Conservation (phyloP, 306 rosid species). For the Ochetophila trinervis region DNA sequence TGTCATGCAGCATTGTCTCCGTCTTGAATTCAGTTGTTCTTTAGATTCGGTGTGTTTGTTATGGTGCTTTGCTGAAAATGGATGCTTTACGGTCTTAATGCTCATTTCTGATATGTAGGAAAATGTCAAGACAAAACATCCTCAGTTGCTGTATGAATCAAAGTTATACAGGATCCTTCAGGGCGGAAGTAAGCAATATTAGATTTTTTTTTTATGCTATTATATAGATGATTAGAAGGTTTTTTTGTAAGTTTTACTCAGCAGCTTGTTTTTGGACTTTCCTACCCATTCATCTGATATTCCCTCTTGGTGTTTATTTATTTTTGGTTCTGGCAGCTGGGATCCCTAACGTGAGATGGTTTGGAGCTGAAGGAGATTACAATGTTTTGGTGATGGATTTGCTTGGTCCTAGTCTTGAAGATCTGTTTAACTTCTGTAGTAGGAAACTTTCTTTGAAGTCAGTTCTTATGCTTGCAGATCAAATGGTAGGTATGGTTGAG, state of each 20-base stretch:
- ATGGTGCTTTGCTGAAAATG: not conserved
- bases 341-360: conserved; percentile 89
- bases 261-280: not conserved
- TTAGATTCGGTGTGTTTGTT: not conserved
- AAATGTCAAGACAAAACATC: conserved; percentile 95
- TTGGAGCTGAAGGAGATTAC: conserved; percentile 95
- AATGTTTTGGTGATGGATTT: conserved; percentile 93
- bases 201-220: not conserved
- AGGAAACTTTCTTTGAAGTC: conserved; percentile 90
- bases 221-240: not conserved
- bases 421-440: conserved; percentile 90
- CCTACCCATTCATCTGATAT: not conserved
- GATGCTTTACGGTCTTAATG: not conserved
- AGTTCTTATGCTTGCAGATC: conserved; percentile 97
- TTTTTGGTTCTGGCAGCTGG: conserved; percentile 65
- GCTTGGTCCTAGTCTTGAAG: conserved; percentile 98
- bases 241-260: not conserved
- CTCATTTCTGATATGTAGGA: conserved; percentile 51
- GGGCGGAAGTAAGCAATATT: conserved; percentile 75
- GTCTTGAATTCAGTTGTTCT: conserved; percentile 2
- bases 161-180: conserved; percentile 92
- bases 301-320: not conserved
- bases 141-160: conserved; percentile 91
- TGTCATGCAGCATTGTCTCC: not conserved
- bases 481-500: conserved; percentile 59